phyloP scores from a whole-genome alignment of 140 eudicot genomes.

The Stevia rebaudiana region DNA sequence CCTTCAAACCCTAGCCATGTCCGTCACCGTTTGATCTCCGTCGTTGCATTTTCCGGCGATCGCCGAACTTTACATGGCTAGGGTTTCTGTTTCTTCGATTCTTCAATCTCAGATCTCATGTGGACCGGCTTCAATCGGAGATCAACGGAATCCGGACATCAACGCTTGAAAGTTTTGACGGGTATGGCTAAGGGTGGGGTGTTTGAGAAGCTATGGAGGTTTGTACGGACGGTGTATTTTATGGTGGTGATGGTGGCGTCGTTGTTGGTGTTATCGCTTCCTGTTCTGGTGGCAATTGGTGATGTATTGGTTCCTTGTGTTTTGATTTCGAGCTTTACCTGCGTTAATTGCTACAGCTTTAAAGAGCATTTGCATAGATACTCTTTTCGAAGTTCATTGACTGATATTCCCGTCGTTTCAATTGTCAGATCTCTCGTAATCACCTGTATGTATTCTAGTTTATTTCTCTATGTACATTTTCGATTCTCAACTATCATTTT shows the following conservation, averaged over 20 bases:
- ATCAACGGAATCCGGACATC: constrained; percentile 9
- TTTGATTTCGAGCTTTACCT: constrained; percentile 71
- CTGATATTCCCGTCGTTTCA: constrained; percentile 83
- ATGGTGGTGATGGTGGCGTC: constrained; percentile 86
- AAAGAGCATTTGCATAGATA: constrained; percentile 60
- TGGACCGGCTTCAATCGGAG: constrained; percentile 23
- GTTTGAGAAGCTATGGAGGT: constrained; percentile 64
- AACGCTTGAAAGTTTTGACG: not conserved
- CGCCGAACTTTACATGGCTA: constrained; percentile 27
- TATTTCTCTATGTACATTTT: not conserved
- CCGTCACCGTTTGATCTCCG: not conserved
- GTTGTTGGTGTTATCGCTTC: constrained; percentile 54
- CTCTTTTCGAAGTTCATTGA: constrained; percentile 69
- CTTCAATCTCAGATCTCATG: constrained; percentile 32
- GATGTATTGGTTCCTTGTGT: constrained; percentile 67
- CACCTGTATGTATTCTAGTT: constrained; percentile 50
- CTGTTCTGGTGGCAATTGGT: constrained; percentile 69
- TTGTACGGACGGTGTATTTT: constrained; percentile 60
- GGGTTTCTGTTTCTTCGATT: constrained; percentile 16
- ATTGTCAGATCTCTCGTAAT: constrained; percentile 79
- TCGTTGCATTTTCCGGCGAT: constrained; percentile 20
- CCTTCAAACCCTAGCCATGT: constrained; percentile 36
- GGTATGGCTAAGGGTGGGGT: constrained; percentile 37
- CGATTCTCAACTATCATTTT: not conserved
- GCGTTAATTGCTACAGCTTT: constrained; percentile 62